A percentile compares a stretch with the other conserved stretches of the same genome.
phyloP scores from a whole-genome alignment of 495 filamentous ascomycete genomes.

The Haplographium delicatum region DNA sequence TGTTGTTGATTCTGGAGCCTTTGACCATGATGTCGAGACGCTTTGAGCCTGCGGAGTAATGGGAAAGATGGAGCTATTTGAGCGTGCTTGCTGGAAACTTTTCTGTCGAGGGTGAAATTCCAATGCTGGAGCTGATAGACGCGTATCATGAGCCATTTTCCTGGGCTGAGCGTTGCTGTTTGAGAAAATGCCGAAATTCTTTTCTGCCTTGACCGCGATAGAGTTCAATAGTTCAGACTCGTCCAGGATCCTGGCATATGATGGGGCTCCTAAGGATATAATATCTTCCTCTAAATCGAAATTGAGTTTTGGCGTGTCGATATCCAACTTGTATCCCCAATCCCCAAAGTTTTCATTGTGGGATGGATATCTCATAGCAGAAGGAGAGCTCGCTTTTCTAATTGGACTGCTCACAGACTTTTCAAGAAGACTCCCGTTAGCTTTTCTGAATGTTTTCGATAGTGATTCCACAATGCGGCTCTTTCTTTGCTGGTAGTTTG shows the following conservation, averaged over 20 bases:
- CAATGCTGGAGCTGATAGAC: slow-evolving; percentile 14
- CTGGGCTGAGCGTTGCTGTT: background rate
- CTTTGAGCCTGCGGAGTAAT: slow-evolving; percentile 14
- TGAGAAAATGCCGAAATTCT: background rate
- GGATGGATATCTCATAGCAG: slow-evolving; percentile 9
- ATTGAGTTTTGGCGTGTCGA: slow-evolving; percentile 11
- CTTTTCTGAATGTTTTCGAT: slow-evolving; percentile 17
- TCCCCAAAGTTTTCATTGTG: slow-evolving; percentile 3
- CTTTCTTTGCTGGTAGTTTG: slow-evolving; percentile 5
- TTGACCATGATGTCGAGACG: slow-evolving; percentile 13
- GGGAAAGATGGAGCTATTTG: slow-evolving; percentile 3
- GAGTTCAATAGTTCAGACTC: background rate
- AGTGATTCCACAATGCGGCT: slow-evolving; percentile 9
- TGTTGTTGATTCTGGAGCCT: slow-evolving; percentile 2
- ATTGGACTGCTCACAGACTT: slow-evolving; percentile 22
- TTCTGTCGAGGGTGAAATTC: slow-evolving; percentile 9
- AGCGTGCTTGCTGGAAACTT: slow-evolving; percentile 8
- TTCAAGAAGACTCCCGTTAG: background rate
- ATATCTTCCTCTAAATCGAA: slow-evolving; percentile 13
- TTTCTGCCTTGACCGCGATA: background rate
- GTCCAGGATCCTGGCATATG: slow-evolving; percentile 8
- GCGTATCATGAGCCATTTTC: slow-evolving; percentile 14
- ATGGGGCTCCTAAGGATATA: background rate
- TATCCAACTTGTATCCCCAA: slow-evolving; percentile 6
- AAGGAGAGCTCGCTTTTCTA: slow-evolving; percentile 14